These are phyloP conservation scores for Teunomyces atbi DNA, from an alignment of 805 yeast species.

Conservation along the genomic window DNA sequence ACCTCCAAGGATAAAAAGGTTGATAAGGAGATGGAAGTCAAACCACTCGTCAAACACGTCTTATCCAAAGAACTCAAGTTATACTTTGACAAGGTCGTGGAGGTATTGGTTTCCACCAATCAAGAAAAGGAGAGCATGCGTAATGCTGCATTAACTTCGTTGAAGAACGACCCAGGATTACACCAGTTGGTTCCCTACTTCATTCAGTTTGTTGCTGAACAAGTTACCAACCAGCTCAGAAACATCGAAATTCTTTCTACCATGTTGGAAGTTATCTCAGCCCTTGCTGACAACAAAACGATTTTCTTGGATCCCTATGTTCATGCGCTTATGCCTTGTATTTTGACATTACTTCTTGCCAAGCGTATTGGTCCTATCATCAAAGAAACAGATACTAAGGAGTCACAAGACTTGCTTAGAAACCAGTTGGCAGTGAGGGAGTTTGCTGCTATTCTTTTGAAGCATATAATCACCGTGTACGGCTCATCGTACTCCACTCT, in stretches of 20 bases:
- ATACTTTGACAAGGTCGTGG: slow-evolving; percentile 86
- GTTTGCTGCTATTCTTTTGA: slow-evolving; percentile 79
- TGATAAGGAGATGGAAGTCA: slow-evolving; percentile 59
- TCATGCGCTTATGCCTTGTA: slow-evolving; percentile 96
- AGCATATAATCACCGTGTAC: slow-evolving; percentile 73
- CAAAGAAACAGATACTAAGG: slow-evolving; percentile 35
- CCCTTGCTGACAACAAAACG: slow-evolving; percentile 77
- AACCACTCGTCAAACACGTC: slow-evolving; percentile 93
- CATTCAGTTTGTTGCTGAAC: slow-evolving; percentile 94
- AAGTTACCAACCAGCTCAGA: slow-evolving; percentile 81
- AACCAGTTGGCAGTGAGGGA: slow-evolving; percentile 69
- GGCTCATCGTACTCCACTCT: slow-evolving; percentile 85
- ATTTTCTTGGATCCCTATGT: slow-evolving; percentile 92
- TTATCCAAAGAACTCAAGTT: slow-evolving; percentile 90
- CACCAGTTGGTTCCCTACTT: slow-evolving; percentile 97
- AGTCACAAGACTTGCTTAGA: slow-evolving; percentile 26
- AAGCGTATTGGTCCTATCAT: slow-evolving; percentile 70
- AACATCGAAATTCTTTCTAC: slow-evolving; percentile 69
- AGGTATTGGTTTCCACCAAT: slow-evolving; percentile 64
- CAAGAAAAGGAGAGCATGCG: slow-evolving; percentile 57
- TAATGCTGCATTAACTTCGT: slow-evolving; percentile 79
- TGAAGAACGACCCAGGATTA: slow-evolving; percentile 89
- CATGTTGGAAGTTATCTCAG: slow-evolving; percentile 85
- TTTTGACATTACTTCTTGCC: slow-evolving; percentile 83
- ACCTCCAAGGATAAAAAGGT: slow-evolving; percentile 20